Percentiles rank a stretch among this genome's conserved stretches.
Evolutionary conservation across 768 basidiomycete genomes (phyloP).

Genomic region (Pholiota molesta): DNA sequence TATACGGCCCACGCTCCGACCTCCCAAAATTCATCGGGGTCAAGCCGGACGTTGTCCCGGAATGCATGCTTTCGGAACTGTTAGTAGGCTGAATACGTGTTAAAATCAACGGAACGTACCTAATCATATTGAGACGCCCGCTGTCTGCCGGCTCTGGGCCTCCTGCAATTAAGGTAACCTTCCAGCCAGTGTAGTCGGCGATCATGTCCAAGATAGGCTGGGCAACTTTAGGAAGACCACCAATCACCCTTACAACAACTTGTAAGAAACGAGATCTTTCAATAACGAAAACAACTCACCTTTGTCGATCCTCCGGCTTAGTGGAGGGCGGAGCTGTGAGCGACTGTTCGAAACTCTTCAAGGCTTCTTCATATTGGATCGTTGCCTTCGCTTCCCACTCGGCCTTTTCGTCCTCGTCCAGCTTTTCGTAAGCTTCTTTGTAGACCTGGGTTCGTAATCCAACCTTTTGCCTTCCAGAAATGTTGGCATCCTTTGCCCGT

Average conservation of each 20-base stretch:
- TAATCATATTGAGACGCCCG: not conserved
- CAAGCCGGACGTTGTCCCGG: not conserved
- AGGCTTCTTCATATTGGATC: not conserved
- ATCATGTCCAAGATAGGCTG: not conserved
- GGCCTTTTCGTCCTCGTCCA: not conserved
- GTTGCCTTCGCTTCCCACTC: not conserved
- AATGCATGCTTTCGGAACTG: not conserved
- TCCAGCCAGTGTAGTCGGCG: not conserved
- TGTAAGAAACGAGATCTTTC: not conserved
- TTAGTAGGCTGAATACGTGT: not conserved
- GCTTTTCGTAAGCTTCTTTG: not conserved
- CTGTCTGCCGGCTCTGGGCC: not conserved
- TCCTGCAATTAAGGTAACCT: not conserved
- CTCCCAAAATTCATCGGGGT: not conserved
- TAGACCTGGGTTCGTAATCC: not conserved
- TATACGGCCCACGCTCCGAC: not conserved
- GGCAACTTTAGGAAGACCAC: not conserved
- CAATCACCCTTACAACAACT: not conserved
- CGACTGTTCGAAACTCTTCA: not conserved
- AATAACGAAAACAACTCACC: not conserved
- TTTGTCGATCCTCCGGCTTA: not conserved
- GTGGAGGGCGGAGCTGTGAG: not conserved
- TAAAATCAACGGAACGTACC: slow-evolving; percentile 1
- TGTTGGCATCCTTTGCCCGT: not conserved
- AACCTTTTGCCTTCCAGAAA: not conserved